Evolutionary conservation across 1,284 basidiomycete species (phyloP), one percentile per base, ranked within the genome.

Genomic region (Irpex sp.): DNA sequence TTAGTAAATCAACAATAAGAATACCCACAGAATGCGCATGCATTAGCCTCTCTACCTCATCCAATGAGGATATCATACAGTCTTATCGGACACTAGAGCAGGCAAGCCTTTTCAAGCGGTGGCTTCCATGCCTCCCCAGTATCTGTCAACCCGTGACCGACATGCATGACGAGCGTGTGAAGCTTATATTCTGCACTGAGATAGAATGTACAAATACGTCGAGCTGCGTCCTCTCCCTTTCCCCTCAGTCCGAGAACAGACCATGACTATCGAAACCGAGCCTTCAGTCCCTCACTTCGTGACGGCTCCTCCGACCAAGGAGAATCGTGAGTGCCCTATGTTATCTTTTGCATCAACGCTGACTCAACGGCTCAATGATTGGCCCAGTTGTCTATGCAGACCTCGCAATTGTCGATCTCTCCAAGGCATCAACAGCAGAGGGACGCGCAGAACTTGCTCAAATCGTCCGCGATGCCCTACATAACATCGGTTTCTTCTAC

Each of bases 401-500:
- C 52, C 79, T 92, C 17, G 80, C 85, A 11, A 79, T 84, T 58
- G 82, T 92, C 62, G 89, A 92, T 69, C 73, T 92, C 8, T 77
- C 85, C 36, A 81, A 81, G 61, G 78, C 78, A n/a, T 66, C 70
- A 13, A 85, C 78, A 0, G 72, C 75, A 0, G 81, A 84, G 62
- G 85, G 80, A 1, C 80, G 81, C 34, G 70, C 73, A 0, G 73
- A 77, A 57, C 78, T 89, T 0, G 81, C 82, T 0, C 66, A 71
- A 19, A 78, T 83, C 68, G 77, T 86, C 4, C 80, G 81, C 48
- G 77, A 85, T 62, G 89, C 88, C 0, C 81, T 91, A 77, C 74
- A 78, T 3, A 80, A 79, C 13, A 80, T 86, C 58, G 88, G 84
- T 5, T 91, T 88, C 71, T 85, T 87, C 74, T 88, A 85, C 66